These are phyloP conservation scores for Phoenix dactylifera DNA, from an alignment of 176 grass and related monocot species.

Conservation along the genomic window DNA sequence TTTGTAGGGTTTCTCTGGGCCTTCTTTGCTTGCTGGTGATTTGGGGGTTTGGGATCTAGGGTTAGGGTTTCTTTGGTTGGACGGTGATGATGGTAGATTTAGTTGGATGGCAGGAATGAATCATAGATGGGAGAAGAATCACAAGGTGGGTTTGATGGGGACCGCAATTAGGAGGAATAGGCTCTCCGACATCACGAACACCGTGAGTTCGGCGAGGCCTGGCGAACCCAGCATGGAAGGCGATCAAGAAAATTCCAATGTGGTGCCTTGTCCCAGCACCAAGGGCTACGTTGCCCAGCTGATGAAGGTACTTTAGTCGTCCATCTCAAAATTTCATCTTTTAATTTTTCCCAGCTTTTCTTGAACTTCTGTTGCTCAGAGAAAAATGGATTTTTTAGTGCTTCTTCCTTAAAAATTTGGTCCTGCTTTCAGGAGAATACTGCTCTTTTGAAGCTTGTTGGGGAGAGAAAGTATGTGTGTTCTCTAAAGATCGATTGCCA, in stretches of 20 bases:
- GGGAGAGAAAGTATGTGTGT: conserved; percentile 33
- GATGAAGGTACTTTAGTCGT: conserved; percentile 12
- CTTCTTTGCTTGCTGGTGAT: background rate
- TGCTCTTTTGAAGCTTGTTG: conserved; percentile 26
- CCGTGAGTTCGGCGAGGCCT: background rate
- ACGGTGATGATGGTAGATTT: background rate
- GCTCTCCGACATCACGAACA: conserved; percentile 52
- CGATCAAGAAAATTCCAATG: background rate
- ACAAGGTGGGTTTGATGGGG: conserved; percentile 3
- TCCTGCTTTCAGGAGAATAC: conserved; percentile 27
- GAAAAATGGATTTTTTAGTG: background rate
- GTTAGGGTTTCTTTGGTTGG: background rate
- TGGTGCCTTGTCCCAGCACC: background rate
- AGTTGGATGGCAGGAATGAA: conserved; percentile 1
- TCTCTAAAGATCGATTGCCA: background rate
- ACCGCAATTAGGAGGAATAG: conserved; percentile 31
- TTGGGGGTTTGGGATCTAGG: background rate
- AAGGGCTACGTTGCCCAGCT: conserved; percentile 18
- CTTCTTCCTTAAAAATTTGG: background rate
- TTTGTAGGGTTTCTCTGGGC: background rate
- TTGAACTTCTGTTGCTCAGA: background rate
- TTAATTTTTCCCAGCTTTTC: background rate
- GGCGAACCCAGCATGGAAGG: background rate
- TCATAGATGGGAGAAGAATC: background rate
- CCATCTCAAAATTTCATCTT: background rate